phyloP scores from a whole-genome alignment of 495 filamentous ascomycete genomes.

The Penicillium malachiteum region DNA sequence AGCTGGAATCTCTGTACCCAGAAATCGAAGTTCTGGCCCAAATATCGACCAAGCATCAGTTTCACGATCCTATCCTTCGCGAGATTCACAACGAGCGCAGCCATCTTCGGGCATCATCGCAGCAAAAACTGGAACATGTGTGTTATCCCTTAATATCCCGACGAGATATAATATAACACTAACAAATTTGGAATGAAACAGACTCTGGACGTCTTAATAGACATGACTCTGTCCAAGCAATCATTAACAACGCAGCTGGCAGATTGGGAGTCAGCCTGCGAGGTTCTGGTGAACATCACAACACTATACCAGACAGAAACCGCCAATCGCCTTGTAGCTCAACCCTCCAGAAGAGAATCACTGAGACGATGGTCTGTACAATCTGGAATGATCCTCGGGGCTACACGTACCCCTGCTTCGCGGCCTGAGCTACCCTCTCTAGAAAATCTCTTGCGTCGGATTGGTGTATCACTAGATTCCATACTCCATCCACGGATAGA shows the following conservation, averaged over 20 bases:
- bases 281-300: conserved; percentile 35
- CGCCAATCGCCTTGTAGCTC: conserved; percentile 19
- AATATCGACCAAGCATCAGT: conserved; percentile 61
- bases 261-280: conserved; percentile 38
- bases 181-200: conserved; percentile 14
- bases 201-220: conserved; percentile 33
- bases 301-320: conserved; percentile 35
- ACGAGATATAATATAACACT: background rate
- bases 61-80: conserved; percentile 53
- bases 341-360: conserved; percentile 31
- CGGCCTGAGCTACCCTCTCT: conserved; percentile 29
- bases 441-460: conserved; percentile 37
- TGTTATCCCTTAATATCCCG: background rate
- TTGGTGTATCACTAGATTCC: conserved; percentile 36
- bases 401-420: conserved; percentile 14
- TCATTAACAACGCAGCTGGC: conserved; percentile 27
- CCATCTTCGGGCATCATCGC: conserved; percentile 29
- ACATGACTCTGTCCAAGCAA: conserved; percentile 39
- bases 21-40: conserved; percentile 63
- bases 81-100: conserved; percentile 36
- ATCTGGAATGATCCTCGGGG: conserved; percentile 13
- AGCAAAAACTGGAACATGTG: conserved; percentile 40
- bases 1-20: conserved; percentile 60
- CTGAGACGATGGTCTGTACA: conserved; percentile 31
- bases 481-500: conserved; percentile 26